Evolutionary conservation across 2,329 filamentous ascomycete genomes (phyloP), one percentile per base, ranked within the genome.

Genomic region (Colletotrichum sp.): DNA sequence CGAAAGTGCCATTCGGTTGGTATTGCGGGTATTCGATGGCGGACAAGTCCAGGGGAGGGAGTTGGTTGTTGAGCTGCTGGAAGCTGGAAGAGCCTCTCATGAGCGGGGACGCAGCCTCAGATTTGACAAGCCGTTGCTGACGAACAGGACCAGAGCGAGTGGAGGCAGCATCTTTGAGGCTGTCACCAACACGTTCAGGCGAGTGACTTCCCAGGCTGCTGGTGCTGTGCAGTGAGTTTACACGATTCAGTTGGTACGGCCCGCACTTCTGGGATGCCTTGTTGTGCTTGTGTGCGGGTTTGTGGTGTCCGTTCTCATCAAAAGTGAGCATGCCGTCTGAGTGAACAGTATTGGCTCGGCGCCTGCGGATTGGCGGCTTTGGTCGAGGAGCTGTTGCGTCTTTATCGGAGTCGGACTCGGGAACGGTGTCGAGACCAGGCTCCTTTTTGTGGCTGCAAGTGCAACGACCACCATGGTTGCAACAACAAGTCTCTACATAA

Each of bases 401-500:
- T 76, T 86, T 84, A 78, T 93, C 89, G 76, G 91, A 90, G 80
- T 92, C 89, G 77, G 91, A 91, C 82, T 94, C 92, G 70, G 90
- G 91, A 18, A 93, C 91, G 3, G 91, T 90, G 80, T 93, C 91
- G 75, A 93, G 88, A 78, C 78, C 80, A 62, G 86, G 85, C 80
- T 93, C 92, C 83, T 91, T 93, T 85, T 93, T 93, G 81, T 89
- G 84, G 71, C 88, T 88, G 83, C 93, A 94, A 70, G 91, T 90
- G 86, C 93, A 94, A 79, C 90, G 90, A 61, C 89, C 91, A 77
- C 92, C 93, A 79, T 94, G 92, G 82, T 93, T 93, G 84, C 92
- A 94, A 84, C 91, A 93, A 83, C 93, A 94, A 79, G 90, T 93
- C 79, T 92, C 91, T 91, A 85, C 72, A 78, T 71, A n/a, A 67